Conservation (phyloP, 257 asterid genomes). For the Solanum appendiculatum region DNA sequence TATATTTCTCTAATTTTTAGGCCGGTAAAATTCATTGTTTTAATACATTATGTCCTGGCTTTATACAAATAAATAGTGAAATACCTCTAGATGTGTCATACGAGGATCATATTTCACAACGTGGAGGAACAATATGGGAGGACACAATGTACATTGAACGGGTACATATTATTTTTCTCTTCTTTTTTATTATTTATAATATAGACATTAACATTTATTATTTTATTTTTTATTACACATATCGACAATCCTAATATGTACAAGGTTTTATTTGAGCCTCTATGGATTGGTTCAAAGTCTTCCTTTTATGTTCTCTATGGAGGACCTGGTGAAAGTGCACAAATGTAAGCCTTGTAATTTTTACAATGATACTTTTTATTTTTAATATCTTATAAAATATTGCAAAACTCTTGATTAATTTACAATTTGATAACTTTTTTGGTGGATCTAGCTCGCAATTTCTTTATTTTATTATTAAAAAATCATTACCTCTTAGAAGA, state of each 20-base stretch:
- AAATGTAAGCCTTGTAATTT: too few relatives aligned
- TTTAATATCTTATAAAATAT: neutral
- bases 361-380: too few relatives aligned
- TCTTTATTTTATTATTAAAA: neutral
- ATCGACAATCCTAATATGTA: neutral
- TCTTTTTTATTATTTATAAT: neutral
- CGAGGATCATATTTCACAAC: neutral
- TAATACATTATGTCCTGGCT: neutral
- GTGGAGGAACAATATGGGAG: neutral
- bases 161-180: neutral
- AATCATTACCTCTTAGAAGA: neutral
- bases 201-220: neutral
- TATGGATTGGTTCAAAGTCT: neutral
- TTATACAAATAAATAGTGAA: neutral
- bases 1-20: neutral
- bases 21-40: neutral
- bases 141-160: neutral
- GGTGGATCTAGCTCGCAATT: neutral
- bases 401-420: neutral
- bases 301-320: neutral
- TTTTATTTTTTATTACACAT: neutral
- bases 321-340: neutral
- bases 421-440: neutral
- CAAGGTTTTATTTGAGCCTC: neutral
- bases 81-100: neutral